phyloP scores from a whole-genome alignment of 176 grass and related monocot species.

The Thalia dealbata region DNA sequence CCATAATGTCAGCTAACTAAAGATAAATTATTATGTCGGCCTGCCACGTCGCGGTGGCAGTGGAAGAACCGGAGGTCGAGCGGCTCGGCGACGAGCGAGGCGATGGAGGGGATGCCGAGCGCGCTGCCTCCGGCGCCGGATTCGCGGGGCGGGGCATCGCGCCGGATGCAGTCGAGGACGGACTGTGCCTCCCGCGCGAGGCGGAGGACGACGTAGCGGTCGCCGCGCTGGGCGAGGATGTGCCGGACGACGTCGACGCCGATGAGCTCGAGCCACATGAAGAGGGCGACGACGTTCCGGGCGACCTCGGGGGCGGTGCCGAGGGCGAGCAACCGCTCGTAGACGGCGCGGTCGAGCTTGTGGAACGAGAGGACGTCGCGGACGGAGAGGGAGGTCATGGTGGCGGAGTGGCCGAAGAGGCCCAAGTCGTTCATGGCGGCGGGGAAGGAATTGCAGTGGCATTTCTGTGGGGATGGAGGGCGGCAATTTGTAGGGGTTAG shows the following conservation, averaged over 20 bases:
- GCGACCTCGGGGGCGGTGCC: slow-evolving; percentile 15
- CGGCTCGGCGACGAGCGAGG: background rate
- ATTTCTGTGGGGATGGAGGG: background rate
- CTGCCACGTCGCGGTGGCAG: slow-evolving; percentile 30
- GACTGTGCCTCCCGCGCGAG: slow-evolving; percentile 26
- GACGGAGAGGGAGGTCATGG: slow-evolving; percentile 26
- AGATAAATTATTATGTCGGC: slow-evolving; percentile 26
- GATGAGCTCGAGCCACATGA: slow-evolving; percentile 39
- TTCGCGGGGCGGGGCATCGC: background rate
- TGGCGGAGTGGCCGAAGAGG: background rate
- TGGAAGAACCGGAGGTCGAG: slow-evolving; percentile 39
- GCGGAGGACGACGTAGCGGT: background rate
- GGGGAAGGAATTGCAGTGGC: background rate
- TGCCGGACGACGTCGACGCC: slow-evolving; percentile 14
- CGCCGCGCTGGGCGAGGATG: background rate
- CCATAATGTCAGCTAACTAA: too few relatives aligned
- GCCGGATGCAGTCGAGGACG: slow-evolving; percentile 33
- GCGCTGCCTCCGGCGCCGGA: background rate
- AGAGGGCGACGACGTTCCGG: slow-evolving; percentile 36
- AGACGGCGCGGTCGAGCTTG: slow-evolving; percentile 20
- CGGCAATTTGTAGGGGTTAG: background rate
- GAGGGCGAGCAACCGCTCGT: slow-evolving; percentile 23
- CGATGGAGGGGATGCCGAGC: slow-evolving; percentile 27
- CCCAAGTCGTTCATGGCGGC: background rate
- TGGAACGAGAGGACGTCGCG: slow-evolving; percentile 40